These are phyloP conservation scores for Pistacia integerrima DNA, from an alignment of 345 rosid genomes.

Conservation along the genomic window DNA sequence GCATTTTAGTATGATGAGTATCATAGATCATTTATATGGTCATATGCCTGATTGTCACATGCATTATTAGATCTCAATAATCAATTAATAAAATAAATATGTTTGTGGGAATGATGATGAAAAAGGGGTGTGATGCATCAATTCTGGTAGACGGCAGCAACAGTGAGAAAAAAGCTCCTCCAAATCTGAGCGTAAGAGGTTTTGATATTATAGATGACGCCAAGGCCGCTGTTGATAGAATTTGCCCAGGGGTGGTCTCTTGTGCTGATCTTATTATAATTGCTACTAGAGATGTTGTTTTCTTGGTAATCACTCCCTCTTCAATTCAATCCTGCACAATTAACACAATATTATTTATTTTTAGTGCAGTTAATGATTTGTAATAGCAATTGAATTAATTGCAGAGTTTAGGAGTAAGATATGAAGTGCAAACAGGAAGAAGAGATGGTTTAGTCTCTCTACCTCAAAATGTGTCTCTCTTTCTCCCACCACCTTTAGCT, in stretches of 20 bases:
- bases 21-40: no score
- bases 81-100: no score
- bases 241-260: conserved; percentile 43
- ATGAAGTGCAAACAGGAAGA: conserved; percentile 52
- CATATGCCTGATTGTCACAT: no score
- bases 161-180: conserved; percentile 43
- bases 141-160: conserved; percentile 43
- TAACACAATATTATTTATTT: background rate
- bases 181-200: conserved; percentile 53
- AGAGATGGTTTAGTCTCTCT: conserved; percentile 37
- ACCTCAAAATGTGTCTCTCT: conserved; percentile 29
- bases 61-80: no score
- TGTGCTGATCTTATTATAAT: conserved; percentile 62
- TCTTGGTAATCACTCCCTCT: conserved; percentile 37
- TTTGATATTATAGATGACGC: conserved; percentile 48
- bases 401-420: conserved; percentile 43
- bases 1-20: no score
- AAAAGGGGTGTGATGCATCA: conserved; percentile 53
- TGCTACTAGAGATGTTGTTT: conserved; percentile 57
- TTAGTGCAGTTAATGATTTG: background rate
- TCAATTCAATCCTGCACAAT: background rate
- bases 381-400: no score
- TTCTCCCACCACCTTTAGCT: conserved; percentile 26
- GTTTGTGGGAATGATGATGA: no score
- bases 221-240: conserved; percentile 42